phyloP scores from a whole-genome alignment of 108 stramenopile genomes.

The Craspedostauros australis region DNA sequence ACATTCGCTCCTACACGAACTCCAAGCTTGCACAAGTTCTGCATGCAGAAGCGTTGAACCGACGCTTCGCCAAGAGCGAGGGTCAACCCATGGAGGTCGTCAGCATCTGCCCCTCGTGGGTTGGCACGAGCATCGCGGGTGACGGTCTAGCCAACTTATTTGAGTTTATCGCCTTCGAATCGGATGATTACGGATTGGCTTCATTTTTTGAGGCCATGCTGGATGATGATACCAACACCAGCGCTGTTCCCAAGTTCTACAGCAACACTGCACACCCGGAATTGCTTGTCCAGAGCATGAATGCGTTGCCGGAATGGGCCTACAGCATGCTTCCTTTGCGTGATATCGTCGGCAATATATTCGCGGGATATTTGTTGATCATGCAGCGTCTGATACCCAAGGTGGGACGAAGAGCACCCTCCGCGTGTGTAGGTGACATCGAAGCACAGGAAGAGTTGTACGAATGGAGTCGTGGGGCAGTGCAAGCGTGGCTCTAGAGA shows the following conservation, averaged over 20 bases:
- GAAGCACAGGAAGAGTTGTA: slow-evolving; percentile 33
- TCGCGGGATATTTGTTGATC: slow-evolving; percentile 2
- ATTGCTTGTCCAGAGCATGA: slow-evolving; percentile 11
- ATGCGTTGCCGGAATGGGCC: slow-evolving; percentile 3
- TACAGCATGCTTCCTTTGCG: slow-evolving; percentile 16
- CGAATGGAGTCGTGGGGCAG: slow-evolving; percentile 33
- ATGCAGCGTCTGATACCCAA: slow-evolving; percentile 17
- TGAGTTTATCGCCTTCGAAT: slow-evolving; percentile 13
- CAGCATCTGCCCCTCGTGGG: slow-evolving; percentile 50
- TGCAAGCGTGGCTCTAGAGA: slow-evolving; percentile 18
- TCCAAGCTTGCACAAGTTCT: slow-evolving; percentile 53
- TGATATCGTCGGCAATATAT: slow-evolving; percentile 2
- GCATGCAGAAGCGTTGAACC: slow-evolving; percentile 23
- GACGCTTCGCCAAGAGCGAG: not conserved
- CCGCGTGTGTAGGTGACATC: slow-evolving; percentile 24
- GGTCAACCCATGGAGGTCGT: slow-evolving; percentile 13
- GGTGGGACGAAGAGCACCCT: slow-evolving; percentile 3
- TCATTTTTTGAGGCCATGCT: slow-evolving; percentile 35
- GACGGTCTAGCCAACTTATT: slow-evolving; percentile 5
- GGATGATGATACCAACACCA: no score
- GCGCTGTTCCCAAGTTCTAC: no score
- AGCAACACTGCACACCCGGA: slow-evolving; percentile 6
- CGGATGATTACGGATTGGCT: slow-evolving; percentile 29
- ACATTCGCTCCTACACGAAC: slow-evolving; percentile 36
- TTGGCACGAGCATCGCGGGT: slow-evolving; percentile 41